A percentile compares a stretch with the other conserved stretches of the same genome.
Evolutionary conservation across 768 basidiomycete species (phyloP).

Genomic region (Podaxis sp.): DNA sequence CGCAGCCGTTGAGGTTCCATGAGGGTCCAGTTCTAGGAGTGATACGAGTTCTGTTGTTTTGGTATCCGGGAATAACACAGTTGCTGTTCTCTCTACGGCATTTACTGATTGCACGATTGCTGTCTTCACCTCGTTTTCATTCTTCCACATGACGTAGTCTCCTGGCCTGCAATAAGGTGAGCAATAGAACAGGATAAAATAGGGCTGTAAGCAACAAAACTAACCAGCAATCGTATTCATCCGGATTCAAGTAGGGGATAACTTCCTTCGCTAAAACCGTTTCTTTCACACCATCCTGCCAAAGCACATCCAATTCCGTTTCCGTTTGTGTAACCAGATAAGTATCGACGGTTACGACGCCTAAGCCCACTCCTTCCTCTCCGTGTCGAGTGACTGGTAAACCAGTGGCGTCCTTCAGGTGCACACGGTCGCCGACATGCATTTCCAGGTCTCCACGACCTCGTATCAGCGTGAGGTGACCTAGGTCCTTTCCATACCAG

Average conservation of each 20-base stretch:
- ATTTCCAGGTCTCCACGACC: conserved; percentile 61
- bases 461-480: conserved; percentile 62
- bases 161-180: conserved; percentile 65
- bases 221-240: conserved; percentile 91
- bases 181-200: conserved; percentile 13
- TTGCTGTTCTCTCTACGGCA: conserved; percentile 68
- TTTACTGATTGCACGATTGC: conserved; percentile 82
- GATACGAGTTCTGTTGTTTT: conserved; percentile 66
- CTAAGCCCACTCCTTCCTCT: conserved; percentile 42
- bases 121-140: conserved; percentile 62
- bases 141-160: conserved; percentile 84
- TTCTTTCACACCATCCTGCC: conserved; percentile 84
- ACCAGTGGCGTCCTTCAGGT: conserved; percentile 48
- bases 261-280: conserved; percentile 59
- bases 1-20: conserved; percentile 61
- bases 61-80: conserved; percentile 57
- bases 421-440: conserved; percentile 73
- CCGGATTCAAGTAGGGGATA: conserved; percentile 82
- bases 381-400: conserved; percentile 65
- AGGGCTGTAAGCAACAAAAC: conserved; percentile 23
- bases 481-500: conserved; percentile 69
- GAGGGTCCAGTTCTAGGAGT: conserved; percentile 85
- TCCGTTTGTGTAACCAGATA: conserved; percentile 69
- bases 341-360: conserved; percentile 51
- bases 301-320: conserved; percentile 71